A percentile compares a stretch with the other conserved stretches of the same genome.
phyloP scores from a whole-genome alignment of 164 flowering plant genomes.

The Cinnamomum micranthum region DNA sequence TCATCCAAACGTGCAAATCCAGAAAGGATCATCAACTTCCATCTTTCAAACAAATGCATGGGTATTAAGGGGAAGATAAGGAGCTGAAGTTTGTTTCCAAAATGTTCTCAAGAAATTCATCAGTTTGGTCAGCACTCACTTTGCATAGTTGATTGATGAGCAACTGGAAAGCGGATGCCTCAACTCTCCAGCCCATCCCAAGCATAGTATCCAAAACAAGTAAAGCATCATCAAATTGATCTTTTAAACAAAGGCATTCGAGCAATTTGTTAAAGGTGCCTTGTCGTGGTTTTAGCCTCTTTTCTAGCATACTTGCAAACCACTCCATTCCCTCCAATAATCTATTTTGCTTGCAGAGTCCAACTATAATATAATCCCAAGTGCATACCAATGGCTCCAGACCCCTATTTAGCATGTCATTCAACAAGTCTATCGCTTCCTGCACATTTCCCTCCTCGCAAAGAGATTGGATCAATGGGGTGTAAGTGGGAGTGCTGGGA shows the following conservation, averaged over 20 bases:
- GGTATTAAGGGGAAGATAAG: not conserved
- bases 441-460: slow-evolving; percentile 38
- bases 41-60: no score
- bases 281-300: slow-evolving; percentile 35
- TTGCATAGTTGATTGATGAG: slow-evolving; percentile 31
- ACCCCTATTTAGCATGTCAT: slow-evolving; percentile 40
- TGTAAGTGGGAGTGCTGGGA: slow-evolving; percentile 40
- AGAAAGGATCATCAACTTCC: no score
- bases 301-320: slow-evolving; percentile 35
- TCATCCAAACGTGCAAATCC: no score
- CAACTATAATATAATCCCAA: slow-evolving; percentile 36
- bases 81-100: slow-evolving; percentile 17
- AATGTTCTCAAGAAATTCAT: slow-evolving; percentile 23
- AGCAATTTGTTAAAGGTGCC: slow-evolving; percentile 38
- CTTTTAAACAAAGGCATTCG: slow-evolving; percentile 25
- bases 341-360: slow-evolving; percentile 37
- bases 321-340: slow-evolving; percentile 41
- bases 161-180: slow-evolving; percentile 13
- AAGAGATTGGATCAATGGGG: slow-evolving; percentile 37
- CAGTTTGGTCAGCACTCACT: slow-evolving; percentile 16
- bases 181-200: slow-evolving; percentile 29
- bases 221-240: slow-evolving; percentile 44
- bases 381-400: slow-evolving; percentile 27
- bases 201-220: slow-evolving; percentile 37
- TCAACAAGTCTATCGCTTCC: slow-evolving; percentile 35